phyloP scores from a whole-genome alignment of 352 stramenopile genomes.

The Phytophthora pluvialis region DNA sequence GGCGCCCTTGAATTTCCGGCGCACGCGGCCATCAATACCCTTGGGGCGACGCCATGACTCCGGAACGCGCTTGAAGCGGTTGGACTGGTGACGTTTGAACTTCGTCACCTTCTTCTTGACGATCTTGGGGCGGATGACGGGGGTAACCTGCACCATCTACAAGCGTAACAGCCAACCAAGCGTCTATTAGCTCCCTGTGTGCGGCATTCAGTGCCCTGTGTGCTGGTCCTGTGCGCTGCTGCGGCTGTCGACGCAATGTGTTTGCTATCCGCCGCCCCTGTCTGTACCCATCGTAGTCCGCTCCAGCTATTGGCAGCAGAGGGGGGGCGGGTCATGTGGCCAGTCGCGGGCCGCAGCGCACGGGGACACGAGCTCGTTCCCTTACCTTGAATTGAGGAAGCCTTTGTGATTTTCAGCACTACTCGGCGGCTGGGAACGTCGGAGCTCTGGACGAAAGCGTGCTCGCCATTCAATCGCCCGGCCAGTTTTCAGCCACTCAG shows the following conservation, averaged over 20 bases:
- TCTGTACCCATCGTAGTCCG: background rate
- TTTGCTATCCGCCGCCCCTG: background rate
- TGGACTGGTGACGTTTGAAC: conserved; percentile 99
- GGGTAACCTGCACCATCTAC: conserved; percentile 93
- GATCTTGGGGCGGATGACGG: conserved; percentile 92
- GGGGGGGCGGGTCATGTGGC: background rate
- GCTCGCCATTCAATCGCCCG: conserved; percentile 71
- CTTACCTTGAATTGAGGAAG: conserved; percentile 87
- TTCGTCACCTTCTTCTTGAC: conserved; percentile 99
- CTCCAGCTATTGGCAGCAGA: background rate
- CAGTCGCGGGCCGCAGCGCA: background rate
- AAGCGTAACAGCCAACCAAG: conserved; percentile 12
- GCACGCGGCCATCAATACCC: conserved; percentile 99
- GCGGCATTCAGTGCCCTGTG: conserved; percentile 15
- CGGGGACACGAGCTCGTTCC: conserved; percentile 19
- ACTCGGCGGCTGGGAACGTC: conserved; percentile 32
- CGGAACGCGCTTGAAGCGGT: conserved; percentile 98
- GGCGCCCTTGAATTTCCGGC: conserved; percentile 99
- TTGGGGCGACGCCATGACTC: conserved; percentile 98
- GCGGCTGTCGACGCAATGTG: background rate
- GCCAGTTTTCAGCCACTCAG: conserved; percentile 38
- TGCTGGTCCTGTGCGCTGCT: conserved; percentile 2
- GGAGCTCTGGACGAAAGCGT: conserved; percentile 25
- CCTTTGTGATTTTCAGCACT: conserved; percentile 90
- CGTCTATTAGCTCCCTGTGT: conserved; percentile 17